A percentile compares a stretch with the other conserved stretches of the same genome.
Evolutionary conservation across 495 filamentous ascomycete species (phyloP).

Genomic region (Glonium stellatum): DNA sequence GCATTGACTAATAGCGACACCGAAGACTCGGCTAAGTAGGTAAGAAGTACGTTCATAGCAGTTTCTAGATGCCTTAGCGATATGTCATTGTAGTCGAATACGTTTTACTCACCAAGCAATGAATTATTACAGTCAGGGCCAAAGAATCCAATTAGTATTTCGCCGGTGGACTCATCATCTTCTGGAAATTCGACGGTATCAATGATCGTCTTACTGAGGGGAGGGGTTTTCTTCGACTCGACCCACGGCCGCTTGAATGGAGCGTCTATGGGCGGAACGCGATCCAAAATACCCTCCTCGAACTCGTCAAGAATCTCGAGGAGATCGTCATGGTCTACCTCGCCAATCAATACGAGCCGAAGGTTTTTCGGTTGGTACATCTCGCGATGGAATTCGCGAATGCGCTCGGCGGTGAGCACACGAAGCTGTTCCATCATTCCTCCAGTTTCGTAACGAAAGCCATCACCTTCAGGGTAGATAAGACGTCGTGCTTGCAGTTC

Average conservation of each 20-base stretch:
- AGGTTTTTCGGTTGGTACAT: slow-evolving; percentile 99
- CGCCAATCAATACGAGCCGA: slow-evolving; percentile 81
- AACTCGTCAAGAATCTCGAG: slow-evolving; percentile 77
- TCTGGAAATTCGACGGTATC: slow-evolving; percentile 88
- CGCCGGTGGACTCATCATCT: slow-evolving; percentile 87
- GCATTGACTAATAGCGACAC: slow-evolving; percentile 85
- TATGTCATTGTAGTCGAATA: neutral
- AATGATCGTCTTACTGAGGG: slow-evolving; percentile 59
- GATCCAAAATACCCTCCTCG: slow-evolving; percentile 75
- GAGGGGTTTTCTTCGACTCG: slow-evolving; percentile 70
- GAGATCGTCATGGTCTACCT: slow-evolving; percentile 75
- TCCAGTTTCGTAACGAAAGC: slow-evolving; percentile 94
- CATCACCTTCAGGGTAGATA: slow-evolving; percentile 80
- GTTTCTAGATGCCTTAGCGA: slow-evolving; percentile 9
- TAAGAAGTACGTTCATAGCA: slow-evolving; percentile 68
- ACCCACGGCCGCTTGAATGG: slow-evolving; percentile 87
- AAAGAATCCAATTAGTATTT: slow-evolving; percentile 75
- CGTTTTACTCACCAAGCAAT: slow-evolving; percentile 42
- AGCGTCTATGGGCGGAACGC: slow-evolving; percentile 64
- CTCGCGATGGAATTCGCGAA: slow-evolving; percentile 83
- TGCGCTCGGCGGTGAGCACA: slow-evolving; percentile 77
- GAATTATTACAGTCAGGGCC: slow-evolving; percentile 70
- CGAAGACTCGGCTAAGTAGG: slow-evolving; percentile 86
- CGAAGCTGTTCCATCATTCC: slow-evolving; percentile 91
- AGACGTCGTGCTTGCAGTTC: slow-evolving; percentile 67